phyloP scores from a whole-genome alignment of 2,329 filamentous ascomycete species.

The Penicillium janthinellum region DNA sequence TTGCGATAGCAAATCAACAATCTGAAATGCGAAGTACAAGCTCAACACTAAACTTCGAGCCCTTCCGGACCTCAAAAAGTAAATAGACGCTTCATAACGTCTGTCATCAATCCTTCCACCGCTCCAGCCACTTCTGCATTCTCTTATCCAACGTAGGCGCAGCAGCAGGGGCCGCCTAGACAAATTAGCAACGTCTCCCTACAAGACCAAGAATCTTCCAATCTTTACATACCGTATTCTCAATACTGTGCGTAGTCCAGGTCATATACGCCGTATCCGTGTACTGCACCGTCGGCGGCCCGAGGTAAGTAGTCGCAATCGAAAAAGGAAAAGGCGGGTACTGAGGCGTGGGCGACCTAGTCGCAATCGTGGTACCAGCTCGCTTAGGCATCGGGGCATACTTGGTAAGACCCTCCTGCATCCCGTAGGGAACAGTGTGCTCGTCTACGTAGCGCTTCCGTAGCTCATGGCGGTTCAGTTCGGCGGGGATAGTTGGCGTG shows the following conservation, averaged over 20 bases:
- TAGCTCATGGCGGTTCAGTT: slow-evolving; percentile 28
- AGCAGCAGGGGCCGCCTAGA: slow-evolving; percentile 57
- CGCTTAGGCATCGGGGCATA: slow-evolving; percentile 64
- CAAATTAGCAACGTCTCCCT: background rate
- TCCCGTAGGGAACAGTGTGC: slow-evolving; percentile 54
- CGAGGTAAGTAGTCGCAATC: slow-evolving; percentile 55
- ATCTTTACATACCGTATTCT: slow-evolving; percentile 58
- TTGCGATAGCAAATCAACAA: background rate
- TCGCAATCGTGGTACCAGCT: slow-evolving; percentile 62
- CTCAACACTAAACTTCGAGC: background rate
- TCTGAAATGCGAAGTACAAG: background rate
- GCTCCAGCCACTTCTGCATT: slow-evolving; percentile 59
- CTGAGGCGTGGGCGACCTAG: slow-evolving; percentile 52
- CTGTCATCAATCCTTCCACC: slow-evolving; percentile 58
- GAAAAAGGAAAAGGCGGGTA: slow-evolving; percentile 59
- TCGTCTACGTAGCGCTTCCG: slow-evolving; percentile 31
- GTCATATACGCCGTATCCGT: slow-evolving; percentile 57
- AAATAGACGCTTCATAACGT: background rate
- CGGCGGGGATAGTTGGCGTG: slow-evolving; percentile 29
- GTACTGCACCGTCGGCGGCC: slow-evolving; percentile 48
- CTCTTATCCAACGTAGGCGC: slow-evolving; percentile 50
- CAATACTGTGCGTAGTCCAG: slow-evolving; percentile 53
- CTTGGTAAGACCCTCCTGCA: slow-evolving; percentile 58
- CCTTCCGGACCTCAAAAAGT: background rate
- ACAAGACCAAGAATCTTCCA: background rate